Evolutionary conservation across 2,329 filamentous ascomycete genomes (phyloP), one percentile per base, ranked within the genome.

Genomic region (Leptographium procerum): DNA sequence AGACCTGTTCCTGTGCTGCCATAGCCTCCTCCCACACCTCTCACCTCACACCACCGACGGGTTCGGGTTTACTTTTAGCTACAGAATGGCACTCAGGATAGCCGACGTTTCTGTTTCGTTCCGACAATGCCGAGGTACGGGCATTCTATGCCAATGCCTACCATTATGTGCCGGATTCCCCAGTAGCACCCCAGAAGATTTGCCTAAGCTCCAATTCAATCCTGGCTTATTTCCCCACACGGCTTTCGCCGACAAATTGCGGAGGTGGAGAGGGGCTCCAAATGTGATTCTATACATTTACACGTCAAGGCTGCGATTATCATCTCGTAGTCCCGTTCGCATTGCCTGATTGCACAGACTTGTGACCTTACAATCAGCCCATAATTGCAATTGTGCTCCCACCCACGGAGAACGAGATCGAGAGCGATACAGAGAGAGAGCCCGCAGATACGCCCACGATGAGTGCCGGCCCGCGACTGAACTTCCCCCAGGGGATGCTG

Each of bases 401-500:
- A n/a, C n/a, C n/a, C n/a, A n/a, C n/a, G n/a, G n/a, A n/a, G n/a
- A n/a, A n/a, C n/a, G n/a, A n/a, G n/a, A n/a, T n/a, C n/a, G n/a
- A n/a, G n/a, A n/a, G n/a, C n/a, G n/a, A n/a, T n/a, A n/a, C n/a
- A n/a, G 43, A 47, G 10, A 19, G 43, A 47, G 43, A 9, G 9
- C 8, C 43, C 14, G n/a, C 43, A 1, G 43, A 45, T 24, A 24
- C 43, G 8, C 6, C 43, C 43, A 13, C n/a, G 45, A 48, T 48
- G 45, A 48, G 45, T 16, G 19, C 45, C 10, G 11, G 24, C 28
- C 9, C 45, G 13, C 45, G 45, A 26, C 24, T 48, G 3, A 48
- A 48, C 45, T 48, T 48, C 74, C 89, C 90, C 43, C 80, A 82
- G 68, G 90, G 90, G 60, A 77, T 95, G 70, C 82, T 95, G 57